Evolutionary conservation across 2,329 filamentous ascomycete species (phyloP).

Genomic region (Cordyceps javanica): DNA sequence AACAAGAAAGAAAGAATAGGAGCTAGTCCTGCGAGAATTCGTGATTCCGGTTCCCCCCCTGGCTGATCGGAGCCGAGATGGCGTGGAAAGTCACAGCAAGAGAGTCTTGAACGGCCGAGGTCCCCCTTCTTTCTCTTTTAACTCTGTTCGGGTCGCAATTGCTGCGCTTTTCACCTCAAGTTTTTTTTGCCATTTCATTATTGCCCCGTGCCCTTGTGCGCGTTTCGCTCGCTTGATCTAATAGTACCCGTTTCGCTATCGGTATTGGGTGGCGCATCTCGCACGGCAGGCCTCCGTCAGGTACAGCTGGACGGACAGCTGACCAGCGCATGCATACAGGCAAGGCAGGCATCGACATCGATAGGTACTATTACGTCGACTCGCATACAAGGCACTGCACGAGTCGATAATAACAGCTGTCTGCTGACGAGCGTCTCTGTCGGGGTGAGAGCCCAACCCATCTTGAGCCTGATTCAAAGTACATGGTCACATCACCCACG

Average conservation of each 20-base stretch:
- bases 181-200: background rate
- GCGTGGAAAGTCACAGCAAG: background rate
- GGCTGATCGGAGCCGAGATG: slow-evolving; percentile 3
- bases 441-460: background rate
- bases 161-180: too few species aligned
- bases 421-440: background rate
- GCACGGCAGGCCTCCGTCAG: background rate
- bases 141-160: background rate
- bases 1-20: slow-evolving; percentile 2
- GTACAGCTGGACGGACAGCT: background rate
- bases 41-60: slow-evolving; percentile 5
- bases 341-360: background rate
- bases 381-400: background rate
- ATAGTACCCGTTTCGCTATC: background rate
- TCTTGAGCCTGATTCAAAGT: slow-evolving; percentile 1
- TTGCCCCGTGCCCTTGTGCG: background rate
- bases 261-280: background rate
- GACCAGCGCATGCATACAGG: background rate
- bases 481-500: background rate
- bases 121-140: background rate
- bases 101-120: background rate
- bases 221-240: background rate
- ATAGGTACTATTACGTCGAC: slow-evolving; percentile 4
- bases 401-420: background rate
- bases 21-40: slow-evolving; percentile 2